Base-by-base conservation (phyloP, 1,284 basidiomycete species). In the Pseudozyma sp. region DNA sequence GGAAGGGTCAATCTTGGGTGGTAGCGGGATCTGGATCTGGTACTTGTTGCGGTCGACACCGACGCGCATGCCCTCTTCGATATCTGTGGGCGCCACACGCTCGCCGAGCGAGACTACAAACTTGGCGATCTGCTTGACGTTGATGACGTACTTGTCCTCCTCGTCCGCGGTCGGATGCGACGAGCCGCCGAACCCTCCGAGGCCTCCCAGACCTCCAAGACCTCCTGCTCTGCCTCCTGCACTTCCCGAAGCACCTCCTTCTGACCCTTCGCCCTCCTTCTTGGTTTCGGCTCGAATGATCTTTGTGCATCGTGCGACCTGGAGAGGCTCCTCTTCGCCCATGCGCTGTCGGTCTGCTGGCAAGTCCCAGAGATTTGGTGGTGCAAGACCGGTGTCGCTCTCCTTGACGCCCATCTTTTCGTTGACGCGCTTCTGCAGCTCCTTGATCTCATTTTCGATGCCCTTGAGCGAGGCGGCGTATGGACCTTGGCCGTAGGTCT, bases 51-150 rank as follows among this genome's bases (percentile, higher is more conserved):
- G 94, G 92, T 75, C 94, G 91, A 71, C 93, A 92, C 73, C 97
- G 53, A 99, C 97, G 52, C 97, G 91, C 97, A 99, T 99, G 45
- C 97, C 97, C 87, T 99, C 97, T 85, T 99, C 97, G 61, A 99
- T 94, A 87, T 99, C 97, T 7, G 95, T 97, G 3, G 95, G 94
- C 30, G 97, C 94, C 2, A 99, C 94, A 55, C 94, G 90, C 77
- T 99, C 97, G 24, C 95, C 95, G 13, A 99, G 87, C 9, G 94
- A 95, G 40, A 99, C 97, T 14, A 99, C 97, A 84, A 98, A 99
- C 87, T 99, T 99, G 33, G 97, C 97, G 81, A 99, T 97, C 87
- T 99, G 97, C 86, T 98, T 97, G 86, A 99, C 95, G 85, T 97
- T 97, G 86, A 99, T 99, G 79, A 99, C 94, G 85, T 99, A 99